Base-by-base conservation (phyloP, 768 basidiomycete genomes). In the Lyophyllum shimeji region DNA sequence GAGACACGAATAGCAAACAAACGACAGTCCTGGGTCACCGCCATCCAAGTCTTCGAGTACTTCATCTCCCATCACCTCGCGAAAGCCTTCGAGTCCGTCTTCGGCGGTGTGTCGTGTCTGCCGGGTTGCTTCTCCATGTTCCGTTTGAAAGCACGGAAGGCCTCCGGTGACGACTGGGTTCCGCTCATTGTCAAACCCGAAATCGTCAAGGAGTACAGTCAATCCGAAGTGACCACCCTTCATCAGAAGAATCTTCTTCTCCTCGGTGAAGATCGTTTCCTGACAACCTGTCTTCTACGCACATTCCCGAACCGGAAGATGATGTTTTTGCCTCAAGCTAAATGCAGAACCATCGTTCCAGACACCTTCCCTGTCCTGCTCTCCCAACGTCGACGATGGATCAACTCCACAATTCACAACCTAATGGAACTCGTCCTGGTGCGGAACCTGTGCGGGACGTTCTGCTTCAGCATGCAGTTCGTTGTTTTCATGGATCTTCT, bases 81-180 rank as follows among this genome's bases (percentile, higher is more conserved):
- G 58, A 99, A 99, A 71, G 95, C 93, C 7, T 99, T 99, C 73
- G 97, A 99, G 71, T 95, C 97, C 20, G 94, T 97, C 23, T 98
- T 99, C 66, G 97, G 97, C 67, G 97, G 97, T 84, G 97, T 99
- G 55, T 95, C 97, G 12, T 99, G 97, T 77, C 78, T 98, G 25
- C 97, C 97, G 0, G 97, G 97, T n/a, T 99, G 97, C 73, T 99
- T 99, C 77, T 97, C 95, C 50, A 99, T 99, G 96, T 98, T 98
- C 74, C 82, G 97, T 50, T 80, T 99, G 67, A 99, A 99, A 71
- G 95, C 95, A 7, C 83, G 97, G 52, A 93, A 89, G 66, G 70
- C 82, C 17, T 81, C 81, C 20, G 95, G 95, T 50, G 93, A 95
- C 58, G 97, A 99, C 66, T 99, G 97, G 97, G 82, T 99, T 21